Conservation (phyloP, 164 flowering plant genomes). For the Stephania japonica region DNA sequence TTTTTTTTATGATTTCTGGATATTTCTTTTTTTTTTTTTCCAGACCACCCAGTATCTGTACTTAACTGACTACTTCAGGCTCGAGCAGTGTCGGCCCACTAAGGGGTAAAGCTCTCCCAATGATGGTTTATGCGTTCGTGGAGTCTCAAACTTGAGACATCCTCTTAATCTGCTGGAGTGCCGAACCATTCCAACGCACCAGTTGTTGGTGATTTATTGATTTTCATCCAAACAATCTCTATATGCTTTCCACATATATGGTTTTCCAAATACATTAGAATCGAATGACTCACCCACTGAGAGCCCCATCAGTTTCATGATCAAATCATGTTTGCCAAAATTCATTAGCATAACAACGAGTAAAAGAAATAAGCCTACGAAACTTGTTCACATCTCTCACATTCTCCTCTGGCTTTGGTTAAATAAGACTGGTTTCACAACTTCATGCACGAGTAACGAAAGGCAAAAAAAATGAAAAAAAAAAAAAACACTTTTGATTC, state of each 20-base stretch:
- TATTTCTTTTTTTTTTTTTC: too few species aligned
- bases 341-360: background rate
- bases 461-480: background rate
- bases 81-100: too few species aligned
- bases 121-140: too few species aligned
- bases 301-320: constrained; percentile 1
- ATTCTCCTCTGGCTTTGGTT: background rate
- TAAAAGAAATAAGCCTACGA: background rate
- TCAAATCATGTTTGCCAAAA: background rate
- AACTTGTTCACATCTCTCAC: background rate
- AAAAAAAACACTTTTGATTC: background rate
- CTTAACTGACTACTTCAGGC: too few species aligned
- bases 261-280: background rate
- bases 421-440: background rate
- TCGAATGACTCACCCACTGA: background rate
- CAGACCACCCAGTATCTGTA: too few species aligned
- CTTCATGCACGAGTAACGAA: background rate
- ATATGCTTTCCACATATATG: background rate
- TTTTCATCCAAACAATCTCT: background rate
- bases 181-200: too few species aligned
- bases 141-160: too few species aligned
- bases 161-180: too few species aligned
- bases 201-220: too few species aligned
- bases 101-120: too few species aligned
- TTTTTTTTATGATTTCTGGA: too few species aligned